Evolutionary conservation across 1,139 yeast species (phyloP), one percentile per base, ranked within the genome.

Genomic region (Magnusiomyces magnusii): DNA sequence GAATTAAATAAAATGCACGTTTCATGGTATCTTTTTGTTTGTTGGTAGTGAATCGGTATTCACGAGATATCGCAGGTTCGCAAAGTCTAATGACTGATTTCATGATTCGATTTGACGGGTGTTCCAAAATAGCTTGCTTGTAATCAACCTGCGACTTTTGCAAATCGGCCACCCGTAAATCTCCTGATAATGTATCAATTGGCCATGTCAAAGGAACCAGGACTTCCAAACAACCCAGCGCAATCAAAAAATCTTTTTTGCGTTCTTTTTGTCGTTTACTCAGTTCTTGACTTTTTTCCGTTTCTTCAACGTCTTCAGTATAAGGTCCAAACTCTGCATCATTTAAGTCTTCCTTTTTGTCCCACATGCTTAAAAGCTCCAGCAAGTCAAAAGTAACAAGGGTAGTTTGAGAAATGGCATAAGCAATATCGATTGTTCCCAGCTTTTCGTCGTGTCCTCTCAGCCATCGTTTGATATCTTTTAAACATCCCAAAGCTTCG

Each of bases 121-220:
- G 82, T 49, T 79, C 73, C 47, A 93, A 69, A 2, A 92, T 76
- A 3, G 81, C 81, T 62, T 84, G 83, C 69, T 93, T 95, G 73
- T 93, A 93, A 3, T 73, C 69, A 28, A 86, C 68, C 63, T 91
- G 96, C 27, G 86, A 81, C 64, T 81, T 81, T 64, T 82, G 80
- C 56, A 92, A 73, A 57, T 81, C 81, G n/a, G 84, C 77, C 64
- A 79, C 85, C 55, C 82, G 77, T 36, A 78, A 73, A 55, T 80
- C 77, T 67, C 87, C 91, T 58, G 80, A 80, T 27, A 66, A 65
- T 1, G 80, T 75, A 1, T 83, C 75, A 27, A 76, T 77, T 42
- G 98, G 98, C 91, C 96, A 88, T 0, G 97, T 87, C 68, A 95
- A 76, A 2, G 89, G 83, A 0, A 90, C 97, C 61, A 93, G 73